A percentile compares a stretch with the other conserved stretches of the same genome.
Conservation (phyloP, 1,284 basidiomycete genomes). For the Gomphus sp. region DNA sequence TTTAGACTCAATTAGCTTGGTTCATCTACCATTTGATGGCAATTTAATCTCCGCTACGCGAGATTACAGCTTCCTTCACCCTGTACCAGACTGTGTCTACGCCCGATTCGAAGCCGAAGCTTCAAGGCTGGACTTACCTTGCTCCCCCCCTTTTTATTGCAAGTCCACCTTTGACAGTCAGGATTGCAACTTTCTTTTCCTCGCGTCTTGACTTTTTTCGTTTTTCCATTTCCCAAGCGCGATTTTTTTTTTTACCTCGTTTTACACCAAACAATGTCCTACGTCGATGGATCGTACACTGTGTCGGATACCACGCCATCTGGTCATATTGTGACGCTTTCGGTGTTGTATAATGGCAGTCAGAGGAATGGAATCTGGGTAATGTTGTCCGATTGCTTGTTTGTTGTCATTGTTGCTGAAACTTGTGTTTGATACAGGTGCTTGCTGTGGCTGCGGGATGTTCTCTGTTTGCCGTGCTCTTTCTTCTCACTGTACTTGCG, state of each 20-base stretch:
- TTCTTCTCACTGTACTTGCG: neutral
- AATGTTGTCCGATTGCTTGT: neutral
- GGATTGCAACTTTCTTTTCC: no score
- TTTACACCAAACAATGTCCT: neutral
- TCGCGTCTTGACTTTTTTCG: neutral
- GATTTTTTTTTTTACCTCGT: neutral
- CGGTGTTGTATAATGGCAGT: neutral
- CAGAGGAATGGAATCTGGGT: neutral
- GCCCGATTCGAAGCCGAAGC: neutral
- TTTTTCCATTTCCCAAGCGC: neutral
- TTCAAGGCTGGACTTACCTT: slow-evolving; percentile 2
- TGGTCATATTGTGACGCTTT: neutral
- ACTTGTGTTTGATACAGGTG: neutral
- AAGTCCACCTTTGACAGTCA: neutral
- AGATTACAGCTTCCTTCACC: neutral
- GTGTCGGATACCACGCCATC: neutral
- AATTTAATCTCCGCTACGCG: neutral
- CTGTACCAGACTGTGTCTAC: neutral
- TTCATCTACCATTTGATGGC: neutral
- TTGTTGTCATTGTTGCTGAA: neutral
- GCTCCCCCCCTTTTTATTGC: no score
- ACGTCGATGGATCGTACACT: neutral
- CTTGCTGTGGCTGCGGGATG: neutral
- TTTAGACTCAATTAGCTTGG: no score
- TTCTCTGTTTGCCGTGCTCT: neutral